These are phyloP conservation scores for Zalerion maritima DNA, from an alignment of 495 filamentous ascomycete species.

Conservation along the genomic window DNA sequence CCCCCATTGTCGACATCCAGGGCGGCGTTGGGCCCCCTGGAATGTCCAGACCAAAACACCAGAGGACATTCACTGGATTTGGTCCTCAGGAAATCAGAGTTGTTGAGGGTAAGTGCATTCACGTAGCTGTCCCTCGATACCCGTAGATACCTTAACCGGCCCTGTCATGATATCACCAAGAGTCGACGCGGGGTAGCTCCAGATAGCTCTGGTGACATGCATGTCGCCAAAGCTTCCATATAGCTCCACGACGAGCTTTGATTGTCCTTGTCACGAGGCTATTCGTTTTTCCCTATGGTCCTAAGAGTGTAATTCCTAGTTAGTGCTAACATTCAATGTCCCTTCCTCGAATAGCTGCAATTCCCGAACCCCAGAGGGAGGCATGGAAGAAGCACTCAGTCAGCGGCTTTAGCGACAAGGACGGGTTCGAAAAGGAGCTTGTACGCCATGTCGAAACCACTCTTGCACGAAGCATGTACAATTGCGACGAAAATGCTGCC, in stretches of 20 bases:
- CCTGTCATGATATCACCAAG: no score
- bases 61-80: constrained; percentile 84
- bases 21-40: constrained; percentile 62
- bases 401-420: constrained; percentile 56
- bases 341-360: constrained; percentile 32
- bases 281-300: neutral
- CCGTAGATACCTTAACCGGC: no score
- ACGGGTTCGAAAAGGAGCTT: constrained; percentile 55
- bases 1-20: constrained; percentile 68
- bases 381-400: constrained; percentile 72
- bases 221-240: no score
- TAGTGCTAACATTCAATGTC: neutral
- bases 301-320: neutral
- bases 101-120: constrained; percentile 61
- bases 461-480: constrained; percentile 88
- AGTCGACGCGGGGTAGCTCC: no score
- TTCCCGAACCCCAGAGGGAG: constrained; percentile 77
- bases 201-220: no score
- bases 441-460: constrained; percentile 95
- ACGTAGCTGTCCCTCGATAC: no score
- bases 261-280: no score
- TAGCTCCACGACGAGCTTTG: no score
- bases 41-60: constrained; percentile 78
- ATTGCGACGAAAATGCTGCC: constrained; percentile 90
- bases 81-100: constrained; percentile 80